Evolutionary conservation across 2,329 filamentous ascomycete species (phyloP).

Genomic region (Monilinia polystroma): DNA sequence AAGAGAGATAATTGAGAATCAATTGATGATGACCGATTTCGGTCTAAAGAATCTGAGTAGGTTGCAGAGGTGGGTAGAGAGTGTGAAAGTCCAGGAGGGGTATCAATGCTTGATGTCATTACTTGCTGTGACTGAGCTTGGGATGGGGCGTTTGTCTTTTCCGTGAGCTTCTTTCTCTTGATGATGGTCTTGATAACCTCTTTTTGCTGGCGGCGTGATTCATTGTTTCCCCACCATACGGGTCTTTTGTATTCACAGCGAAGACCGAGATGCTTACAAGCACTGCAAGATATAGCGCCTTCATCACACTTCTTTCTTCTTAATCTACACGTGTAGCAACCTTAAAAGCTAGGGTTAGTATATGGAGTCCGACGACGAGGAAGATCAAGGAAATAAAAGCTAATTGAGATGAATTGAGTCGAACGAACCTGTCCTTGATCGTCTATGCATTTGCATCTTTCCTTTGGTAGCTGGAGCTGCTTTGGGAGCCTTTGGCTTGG

Average conservation of each 20-base stretch:
- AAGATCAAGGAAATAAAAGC: conserved; percentile 49
- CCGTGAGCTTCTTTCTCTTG: conserved; percentile 91
- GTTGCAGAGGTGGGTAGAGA: conserved; percentile 79
- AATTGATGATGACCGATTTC: conserved; percentile 73
- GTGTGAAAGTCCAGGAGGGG: conserved; percentile 76
- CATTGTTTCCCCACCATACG: conserved; percentile 95
- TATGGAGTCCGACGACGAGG: conserved; percentile 48
- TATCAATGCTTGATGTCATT: conserved; percentile 51
- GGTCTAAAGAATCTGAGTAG: conserved; percentile 71
- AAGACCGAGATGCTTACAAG: conserved; percentile 70
- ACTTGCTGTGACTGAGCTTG: conserved; percentile 52
- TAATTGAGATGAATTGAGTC: conserved; percentile 37
- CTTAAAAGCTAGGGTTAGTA: conserved; percentile 43
- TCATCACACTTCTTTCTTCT: conserved; percentile 70
- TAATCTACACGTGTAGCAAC: conserved; percentile 67
- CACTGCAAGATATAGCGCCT: conserved; percentile 60
- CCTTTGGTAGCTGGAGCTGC: conserved; percentile 58
- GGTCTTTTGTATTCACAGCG: conserved; percentile 95
- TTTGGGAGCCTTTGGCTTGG: conserved; percentile 60
- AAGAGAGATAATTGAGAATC: conserved; percentile 76
- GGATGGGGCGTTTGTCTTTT: conserved; percentile 65
- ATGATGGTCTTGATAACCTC: conserved; percentile 96
- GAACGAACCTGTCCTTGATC: conserved; percentile 86
- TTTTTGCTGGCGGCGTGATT: conserved; percentile 81
- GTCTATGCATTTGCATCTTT: conserved; percentile 85